Percentiles rank a stretch among this genome's conserved stretches.
phyloP scores from a whole-genome alignment of 352 stramenopile species.

The Elongisporangium undulatum region DNA sequence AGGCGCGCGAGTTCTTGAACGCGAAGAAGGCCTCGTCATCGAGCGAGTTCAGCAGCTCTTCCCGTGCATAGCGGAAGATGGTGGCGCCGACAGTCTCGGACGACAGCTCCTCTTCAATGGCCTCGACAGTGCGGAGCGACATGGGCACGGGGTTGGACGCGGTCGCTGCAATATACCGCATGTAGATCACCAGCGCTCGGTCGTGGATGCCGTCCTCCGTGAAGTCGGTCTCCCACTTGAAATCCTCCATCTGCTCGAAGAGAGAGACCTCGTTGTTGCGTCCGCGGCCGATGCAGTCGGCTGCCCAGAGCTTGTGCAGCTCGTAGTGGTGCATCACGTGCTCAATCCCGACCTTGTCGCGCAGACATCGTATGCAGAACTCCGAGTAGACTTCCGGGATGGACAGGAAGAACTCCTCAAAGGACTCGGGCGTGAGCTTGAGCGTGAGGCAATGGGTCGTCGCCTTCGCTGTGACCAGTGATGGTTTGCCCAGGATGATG shows the following conservation, averaged over 20 bases:
- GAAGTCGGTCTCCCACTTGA: slow-evolving; percentile 48
- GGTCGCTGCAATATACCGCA: slow-evolving; percentile 42
- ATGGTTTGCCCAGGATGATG: slow-evolving; percentile 41
- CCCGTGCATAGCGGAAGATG: slow-evolving; percentile 34
- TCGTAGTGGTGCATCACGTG: slow-evolving; percentile 74
- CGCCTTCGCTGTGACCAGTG: slow-evolving; percentile 25
- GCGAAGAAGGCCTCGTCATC: slow-evolving; percentile 39
- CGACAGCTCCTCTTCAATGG: slow-evolving; percentile 38
- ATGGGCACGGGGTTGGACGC: slow-evolving; percentile 30
- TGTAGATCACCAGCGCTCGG: slow-evolving; percentile 50
- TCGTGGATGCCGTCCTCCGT: slow-evolving; percentile 48
- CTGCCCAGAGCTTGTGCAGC: slow-evolving; percentile 47
- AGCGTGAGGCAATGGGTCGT: slow-evolving; percentile 46
- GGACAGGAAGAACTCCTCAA: slow-evolving; percentile 50
- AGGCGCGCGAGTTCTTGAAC: slow-evolving; percentile 42
- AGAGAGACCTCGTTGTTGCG: slow-evolving; percentile 45
- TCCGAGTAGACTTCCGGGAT: slow-evolving; percentile 55
- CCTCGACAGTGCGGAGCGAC: slow-evolving; percentile 15
- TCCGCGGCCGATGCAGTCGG: slow-evolving; percentile 40
- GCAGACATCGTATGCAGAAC: slow-evolving; percentile 67
- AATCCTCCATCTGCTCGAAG: slow-evolving; percentile 69
- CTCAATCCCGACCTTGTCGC: slow-evolving; percentile 33
- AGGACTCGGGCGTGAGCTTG: slow-evolving; percentile 28
- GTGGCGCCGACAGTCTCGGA: slow-evolving; percentile 29
- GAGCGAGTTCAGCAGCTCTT: slow-evolving; percentile 48